Evolutionary conservation across 2,329 filamentous ascomycete species (phyloP).

Genomic region (Alternaria viburni): DNA sequence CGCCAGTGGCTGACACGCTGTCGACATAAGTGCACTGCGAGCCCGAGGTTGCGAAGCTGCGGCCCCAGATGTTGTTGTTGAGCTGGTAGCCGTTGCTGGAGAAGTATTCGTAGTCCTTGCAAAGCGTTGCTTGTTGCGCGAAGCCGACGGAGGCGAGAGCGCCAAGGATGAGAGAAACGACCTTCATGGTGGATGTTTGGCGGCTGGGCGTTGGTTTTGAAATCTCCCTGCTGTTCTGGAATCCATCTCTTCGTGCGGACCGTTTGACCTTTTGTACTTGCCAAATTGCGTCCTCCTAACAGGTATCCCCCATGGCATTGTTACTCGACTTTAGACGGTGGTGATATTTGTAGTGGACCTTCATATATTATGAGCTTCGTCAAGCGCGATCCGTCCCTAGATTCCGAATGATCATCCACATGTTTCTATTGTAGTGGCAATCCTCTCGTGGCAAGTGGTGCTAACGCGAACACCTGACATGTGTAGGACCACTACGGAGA

Average conservation of each 20-base stretch:
- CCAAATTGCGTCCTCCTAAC: not conserved
- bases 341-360: slow-evolving; percentile 1
- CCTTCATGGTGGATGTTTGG: slow-evolving; percentile 7
- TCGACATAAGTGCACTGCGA: slow-evolving; percentile 29
- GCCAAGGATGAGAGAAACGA: slow-evolving; percentile 6
- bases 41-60: slow-evolving; percentile 16
- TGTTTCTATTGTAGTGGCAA: not conserved
- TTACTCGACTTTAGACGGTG: slow-evolving; percentile 9
- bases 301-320: not conserved
- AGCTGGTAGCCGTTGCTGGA: slow-evolving; percentile 29
- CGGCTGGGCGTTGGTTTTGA: not conserved
- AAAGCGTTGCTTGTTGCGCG: slow-evolving; percentile 18
- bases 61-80: slow-evolving; percentile 36
- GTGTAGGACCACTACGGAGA: not conserved
- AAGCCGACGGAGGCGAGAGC: slow-evolving; percentile 4
- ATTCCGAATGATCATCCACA: slow-evolving; percentile 4
- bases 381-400: slow-evolving; percentile 12
- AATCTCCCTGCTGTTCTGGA: not conserved
- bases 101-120: slow-evolving; percentile 27
- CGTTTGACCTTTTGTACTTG: slow-evolving; percentile 5
- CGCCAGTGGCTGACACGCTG: slow-evolving; percentile 18
- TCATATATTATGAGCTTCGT: slow-evolving; percentile 6
- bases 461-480: slow-evolving; percentile 3
- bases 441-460: not conserved
- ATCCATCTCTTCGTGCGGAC: not conserved